Conservation (phyloP, 371 early-diverging fungal species). For the Dinochytrium kinnereticum region DNA sequence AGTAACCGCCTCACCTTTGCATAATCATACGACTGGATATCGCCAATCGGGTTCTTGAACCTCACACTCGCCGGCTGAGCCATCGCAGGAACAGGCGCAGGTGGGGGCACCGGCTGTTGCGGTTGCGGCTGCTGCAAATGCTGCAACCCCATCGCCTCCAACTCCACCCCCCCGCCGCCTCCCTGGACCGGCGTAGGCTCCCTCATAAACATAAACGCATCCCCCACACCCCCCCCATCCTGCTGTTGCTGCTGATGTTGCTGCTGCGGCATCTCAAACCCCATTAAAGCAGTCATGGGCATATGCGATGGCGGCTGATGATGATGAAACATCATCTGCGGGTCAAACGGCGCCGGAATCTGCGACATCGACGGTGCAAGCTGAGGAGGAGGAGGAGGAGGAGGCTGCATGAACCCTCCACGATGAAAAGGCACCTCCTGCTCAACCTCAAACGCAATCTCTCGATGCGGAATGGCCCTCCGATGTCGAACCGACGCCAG, state of each 20-base stretch:
- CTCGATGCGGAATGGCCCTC: slow-evolving; percentile 5
- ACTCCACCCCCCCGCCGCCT: not conserved
- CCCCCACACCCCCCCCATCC: not conserved
- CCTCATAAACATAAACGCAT: not conserved
- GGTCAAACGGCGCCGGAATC: too few relatives aligned
- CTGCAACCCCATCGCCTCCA: too few relatives aligned
- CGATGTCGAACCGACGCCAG: not conserved
- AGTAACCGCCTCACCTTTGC: not conserved
- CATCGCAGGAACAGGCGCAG: not conserved
- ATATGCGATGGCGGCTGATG: too few relatives aligned
- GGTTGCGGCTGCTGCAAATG: not conserved
- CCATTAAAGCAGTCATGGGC: too few relatives aligned
- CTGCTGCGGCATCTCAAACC: too few relatives aligned
- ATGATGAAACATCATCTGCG: too few relatives aligned
- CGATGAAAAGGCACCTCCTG: not conserved
- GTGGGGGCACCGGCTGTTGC: not conserved
- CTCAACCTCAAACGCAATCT: slow-evolving; percentile 6
- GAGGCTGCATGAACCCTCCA: not conserved
- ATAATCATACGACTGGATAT: slow-evolving; percentile 12
- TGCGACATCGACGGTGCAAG: not conserved
- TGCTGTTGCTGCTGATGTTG: not conserved
- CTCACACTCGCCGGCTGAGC: not conserved
- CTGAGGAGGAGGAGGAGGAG: not conserved
- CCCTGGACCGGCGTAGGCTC: not conserved
- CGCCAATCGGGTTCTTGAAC: slow-evolving; percentile 10